phyloP scores from a whole-genome alignment of 2,329 filamentous ascomycete genomes.

The Cadophora malorum region DNA sequence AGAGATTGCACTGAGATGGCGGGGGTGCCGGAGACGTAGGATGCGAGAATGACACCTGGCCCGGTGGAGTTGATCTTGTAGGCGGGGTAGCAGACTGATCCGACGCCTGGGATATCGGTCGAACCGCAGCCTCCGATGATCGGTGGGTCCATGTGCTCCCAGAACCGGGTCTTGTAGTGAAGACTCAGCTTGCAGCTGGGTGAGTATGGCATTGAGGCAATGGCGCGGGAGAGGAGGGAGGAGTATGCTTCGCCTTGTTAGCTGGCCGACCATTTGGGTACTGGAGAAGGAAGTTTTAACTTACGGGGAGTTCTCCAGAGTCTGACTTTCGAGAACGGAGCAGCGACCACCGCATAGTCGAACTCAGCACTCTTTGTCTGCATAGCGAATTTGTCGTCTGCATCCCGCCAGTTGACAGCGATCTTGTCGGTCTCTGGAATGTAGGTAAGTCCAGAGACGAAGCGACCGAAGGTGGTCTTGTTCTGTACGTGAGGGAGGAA shows the following conservation, averaged over 20 bases:
- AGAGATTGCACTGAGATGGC: conserved; percentile 53
- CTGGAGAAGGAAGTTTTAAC: neutral
- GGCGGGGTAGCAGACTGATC: conserved; percentile 69
- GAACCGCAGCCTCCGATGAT: conserved; percentile 55
- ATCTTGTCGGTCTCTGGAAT: conserved; percentile 58
- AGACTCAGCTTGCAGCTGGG: conserved; percentile 65
- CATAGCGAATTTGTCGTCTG: conserved; percentile 14
- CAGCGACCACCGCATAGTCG: conserved; percentile 38
- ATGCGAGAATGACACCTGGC: conserved; percentile 66
- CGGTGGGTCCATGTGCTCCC: conserved; percentile 56
- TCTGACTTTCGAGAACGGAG: conserved; percentile 43
- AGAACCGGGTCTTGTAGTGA: conserved; percentile 70
- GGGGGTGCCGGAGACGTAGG: conserved; percentile 58
- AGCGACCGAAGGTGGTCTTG: conserved; percentile 60
- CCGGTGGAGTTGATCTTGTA: conserved; percentile 70
- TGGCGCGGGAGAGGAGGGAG: conserved; percentile 54
- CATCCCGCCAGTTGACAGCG: conserved; percentile 60
- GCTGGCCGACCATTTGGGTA: neutral
- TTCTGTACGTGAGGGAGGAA: conserved; percentile 67
- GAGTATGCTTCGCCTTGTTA: conserved; percentile 42
- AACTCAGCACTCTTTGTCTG: conserved; percentile 32
- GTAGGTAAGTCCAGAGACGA: conserved; percentile 63
- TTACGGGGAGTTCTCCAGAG: conserved; percentile 32
- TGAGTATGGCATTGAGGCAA: conserved; percentile 53
- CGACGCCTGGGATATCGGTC: conserved; percentile 66